phyloP scores from a whole-genome alignment of 1,284 basidiomycete species.

The Uromyces viciae-fabae region DNA sequence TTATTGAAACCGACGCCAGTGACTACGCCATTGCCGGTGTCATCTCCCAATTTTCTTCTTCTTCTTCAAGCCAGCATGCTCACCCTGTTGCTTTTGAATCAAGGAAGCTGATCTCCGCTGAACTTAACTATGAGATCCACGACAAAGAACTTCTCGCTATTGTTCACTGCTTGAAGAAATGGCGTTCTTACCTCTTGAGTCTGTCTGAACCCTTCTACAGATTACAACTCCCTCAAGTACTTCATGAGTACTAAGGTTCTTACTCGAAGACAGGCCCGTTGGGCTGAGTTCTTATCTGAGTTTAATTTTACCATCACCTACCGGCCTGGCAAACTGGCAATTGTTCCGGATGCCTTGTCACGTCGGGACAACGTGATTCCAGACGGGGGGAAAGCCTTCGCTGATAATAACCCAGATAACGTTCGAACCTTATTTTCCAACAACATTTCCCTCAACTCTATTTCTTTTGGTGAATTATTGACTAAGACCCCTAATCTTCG shows the following conservation, averaged over 20 bases:
- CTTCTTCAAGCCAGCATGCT: neutral
- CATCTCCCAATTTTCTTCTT: conserved; percentile 12
- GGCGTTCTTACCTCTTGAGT: conserved; percentile 48
- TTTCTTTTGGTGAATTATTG: too few relatives aligned
- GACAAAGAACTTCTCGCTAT: conserved; percentile 46
- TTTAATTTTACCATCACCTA: conserved; percentile 53
- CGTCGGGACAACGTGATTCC: too few relatives aligned
- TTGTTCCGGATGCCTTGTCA: conserved; percentile 56
- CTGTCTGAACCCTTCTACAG: conserved; percentile 55
- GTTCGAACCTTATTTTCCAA: too few relatives aligned
- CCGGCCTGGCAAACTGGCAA: conserved; percentile 55
- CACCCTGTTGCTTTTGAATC: conserved; percentile 44
- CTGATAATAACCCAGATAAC: too few relatives aligned
- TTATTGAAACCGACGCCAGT: neutral
- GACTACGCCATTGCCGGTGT: conserved; percentile 41
- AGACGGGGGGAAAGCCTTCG: too few relatives aligned
- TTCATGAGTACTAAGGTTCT: conserved; percentile 56
- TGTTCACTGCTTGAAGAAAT: conserved; percentile 44
- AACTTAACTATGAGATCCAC: conserved; percentile 46
- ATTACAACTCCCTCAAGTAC: conserved; percentile 57
- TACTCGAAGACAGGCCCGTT: conserved; percentile 54
- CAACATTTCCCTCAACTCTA: too few relatives aligned
- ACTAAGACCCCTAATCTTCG: neutral
- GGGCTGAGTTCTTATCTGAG: conserved; percentile 56
- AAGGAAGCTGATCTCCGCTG: conserved; percentile 34